These are phyloP conservation scores for Fusarium fracticaudum DNA, from an alignment of 2,329 filamentous ascomycete species.

Conservation along the genomic window DNA sequence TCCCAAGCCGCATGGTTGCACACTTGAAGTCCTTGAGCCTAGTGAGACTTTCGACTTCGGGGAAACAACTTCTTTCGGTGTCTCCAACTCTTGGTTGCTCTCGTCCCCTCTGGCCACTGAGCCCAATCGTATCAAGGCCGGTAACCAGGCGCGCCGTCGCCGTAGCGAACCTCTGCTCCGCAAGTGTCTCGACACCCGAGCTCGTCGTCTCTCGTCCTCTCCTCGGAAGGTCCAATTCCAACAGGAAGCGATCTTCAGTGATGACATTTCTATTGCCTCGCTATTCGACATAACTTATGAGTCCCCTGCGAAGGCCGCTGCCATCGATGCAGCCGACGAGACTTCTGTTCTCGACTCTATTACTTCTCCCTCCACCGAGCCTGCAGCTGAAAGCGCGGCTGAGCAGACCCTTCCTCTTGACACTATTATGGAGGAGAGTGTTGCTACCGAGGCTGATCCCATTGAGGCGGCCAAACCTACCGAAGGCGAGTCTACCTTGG, in stretches of 20 bases:
- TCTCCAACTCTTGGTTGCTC: constrained; percentile 44
- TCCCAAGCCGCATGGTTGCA: neutral
- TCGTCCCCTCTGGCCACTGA: constrained; percentile 27
- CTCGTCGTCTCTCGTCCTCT: constrained; percentile 44
- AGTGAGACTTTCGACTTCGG: constrained; percentile 42
- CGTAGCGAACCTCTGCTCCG: constrained; percentile 50
- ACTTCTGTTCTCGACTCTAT: neutral
- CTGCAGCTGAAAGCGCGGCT: neutral
- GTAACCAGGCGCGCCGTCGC: constrained; percentile 42
- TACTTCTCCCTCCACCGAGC: neutral
- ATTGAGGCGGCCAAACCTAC: neutral
- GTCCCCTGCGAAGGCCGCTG: neutral
- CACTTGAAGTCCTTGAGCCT: neutral
- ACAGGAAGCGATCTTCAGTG: constrained; percentile 26
- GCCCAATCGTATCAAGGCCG: constrained; percentile 34
- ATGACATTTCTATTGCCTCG: constrained; percentile 19
- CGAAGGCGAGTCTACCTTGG: neutral
- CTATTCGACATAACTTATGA: constrained; percentile 3
- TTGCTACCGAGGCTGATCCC: neutral
- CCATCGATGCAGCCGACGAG: neutral
- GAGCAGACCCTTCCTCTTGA: neutral
- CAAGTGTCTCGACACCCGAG: constrained; percentile 33
- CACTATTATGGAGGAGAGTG: neutral
- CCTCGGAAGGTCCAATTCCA: constrained; percentile 41
- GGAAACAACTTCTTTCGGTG: constrained; percentile 41